Base-by-base conservation (phyloP, 169 alveolate genomes). In the Plasmodium reichenowi region DNA sequence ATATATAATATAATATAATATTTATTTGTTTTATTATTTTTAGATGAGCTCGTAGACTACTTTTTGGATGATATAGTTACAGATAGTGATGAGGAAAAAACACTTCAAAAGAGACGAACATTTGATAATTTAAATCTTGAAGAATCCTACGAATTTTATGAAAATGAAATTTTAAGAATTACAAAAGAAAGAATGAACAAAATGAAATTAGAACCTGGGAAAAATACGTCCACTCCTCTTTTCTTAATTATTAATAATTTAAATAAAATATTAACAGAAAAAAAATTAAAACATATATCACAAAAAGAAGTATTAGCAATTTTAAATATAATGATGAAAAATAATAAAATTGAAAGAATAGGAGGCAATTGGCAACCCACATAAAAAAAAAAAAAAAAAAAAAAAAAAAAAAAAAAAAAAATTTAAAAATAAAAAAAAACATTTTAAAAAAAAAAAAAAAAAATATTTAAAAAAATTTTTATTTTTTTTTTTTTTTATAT, bases 321-420 rank as follows among this genome's bases (percentile, higher is more conserved):
- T 68, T 54, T 80, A 80, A 80, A 80, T 24, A 80, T 80, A 12
- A 80, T 80, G 90, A 38, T 80, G 29, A 68, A 68, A 26, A 80
- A 80, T 48, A 80, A 80, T 48, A 80, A 67, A 47, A 72, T 80
- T 13, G 72, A 29, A 13, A 60, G 90, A 15, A 54, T 68, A 22
- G 90, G 90, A 6, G 90, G 90, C 2, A 80, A 80, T 62, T 80
- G 90, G 90, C 90, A 68, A 60, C 90, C 90, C 1, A 26, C 56
- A 3, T 80, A 80, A 32, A 32, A 4, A 26, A 22, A 29, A 24
- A 24, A 52, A 52, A 52, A 52, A 13, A 3, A n/a, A n/a, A 13
- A 50, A 10, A 50, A 50, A 3, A 50, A 50, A 50, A 50, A 50
- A 50, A n/a, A n/a, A n/a, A n/a, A n/a, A n/a, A n/a, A n/a, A n/a